A percentile compares a stretch with the other conserved stretches of the same genome.
phyloP scores from a whole-genome alignment of 2,329 filamentous ascomycete genomes.

The Penicillium sp. region DNA sequence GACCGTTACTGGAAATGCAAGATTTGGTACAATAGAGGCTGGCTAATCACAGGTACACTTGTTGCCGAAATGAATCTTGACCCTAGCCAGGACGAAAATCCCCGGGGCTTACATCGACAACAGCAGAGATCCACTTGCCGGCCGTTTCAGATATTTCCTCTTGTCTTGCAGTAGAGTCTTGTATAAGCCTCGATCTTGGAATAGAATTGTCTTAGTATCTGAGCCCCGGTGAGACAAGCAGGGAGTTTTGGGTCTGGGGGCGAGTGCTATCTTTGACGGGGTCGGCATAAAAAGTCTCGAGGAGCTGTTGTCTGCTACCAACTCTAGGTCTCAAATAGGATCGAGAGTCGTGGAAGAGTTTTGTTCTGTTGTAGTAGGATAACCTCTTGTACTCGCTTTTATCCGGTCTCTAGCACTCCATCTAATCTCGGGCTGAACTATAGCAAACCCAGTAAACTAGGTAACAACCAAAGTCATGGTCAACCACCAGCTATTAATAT shows the following conservation, averaged over 20 bases:
- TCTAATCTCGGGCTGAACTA: slow-evolving; percentile 11
- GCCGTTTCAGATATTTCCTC: slow-evolving; percentile 19
- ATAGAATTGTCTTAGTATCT: background rate
- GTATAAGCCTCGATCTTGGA: slow-evolving; percentile 12
- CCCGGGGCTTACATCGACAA: slow-evolving; percentile 9
- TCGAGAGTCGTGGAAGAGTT: background rate
- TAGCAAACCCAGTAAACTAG: slow-evolving; percentile 14
- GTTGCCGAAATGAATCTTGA: slow-evolving; percentile 17
- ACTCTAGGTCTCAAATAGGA: background rate
- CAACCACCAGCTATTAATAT: background rate
- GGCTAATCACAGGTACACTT: slow-evolving; percentile 8
- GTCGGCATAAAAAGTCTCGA: background rate
- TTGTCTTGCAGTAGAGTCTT: slow-evolving; percentile 14
- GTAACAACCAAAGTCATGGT: slow-evolving; percentile 2
- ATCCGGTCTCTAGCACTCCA: background rate
- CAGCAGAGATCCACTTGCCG: slow-evolving; percentile 23
- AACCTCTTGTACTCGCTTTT: background rate
- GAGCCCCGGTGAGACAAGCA: slow-evolving; percentile 9
- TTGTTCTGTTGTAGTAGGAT: background rate
- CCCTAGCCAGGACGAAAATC: slow-evolving; percentile 24
- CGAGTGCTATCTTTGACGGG: background rate
- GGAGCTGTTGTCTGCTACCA: background rate
- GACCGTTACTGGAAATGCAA: background rate
- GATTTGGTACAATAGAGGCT: background rate
- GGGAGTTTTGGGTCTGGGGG: background rate